Conservation (phyloP, 176 grass and related monocot genomes). For the Olyra latifolia region DNA sequence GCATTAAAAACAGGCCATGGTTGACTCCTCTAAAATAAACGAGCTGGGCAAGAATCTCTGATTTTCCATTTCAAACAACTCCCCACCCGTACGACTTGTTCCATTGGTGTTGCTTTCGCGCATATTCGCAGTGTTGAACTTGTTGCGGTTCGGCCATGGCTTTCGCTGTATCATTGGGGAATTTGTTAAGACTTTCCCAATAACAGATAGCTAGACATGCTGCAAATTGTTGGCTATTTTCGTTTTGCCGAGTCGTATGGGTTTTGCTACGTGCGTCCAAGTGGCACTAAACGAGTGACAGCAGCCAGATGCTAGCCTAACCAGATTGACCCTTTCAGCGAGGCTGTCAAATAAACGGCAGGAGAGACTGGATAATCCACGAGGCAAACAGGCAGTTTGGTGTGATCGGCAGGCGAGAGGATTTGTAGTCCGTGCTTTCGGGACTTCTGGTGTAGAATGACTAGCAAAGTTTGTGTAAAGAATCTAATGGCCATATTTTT, state of each 20-base stretch:
- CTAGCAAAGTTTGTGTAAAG: not conserved
- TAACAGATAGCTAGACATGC: conserved; percentile 16
- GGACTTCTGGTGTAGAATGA: not conserved
- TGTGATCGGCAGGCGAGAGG: not conserved
- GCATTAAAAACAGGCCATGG: not conserved
- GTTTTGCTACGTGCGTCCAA: not conserved
- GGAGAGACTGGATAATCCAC: not conserved
- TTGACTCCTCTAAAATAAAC: not conserved
- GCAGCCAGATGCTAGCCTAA: not conserved
- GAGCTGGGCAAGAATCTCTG: not conserved
- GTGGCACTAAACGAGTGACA: not conserved
- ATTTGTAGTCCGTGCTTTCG: not conserved
- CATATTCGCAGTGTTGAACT: not conserved
- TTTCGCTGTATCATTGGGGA: conserved; percentile 1
- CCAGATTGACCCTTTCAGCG: conserved; percentile 1
- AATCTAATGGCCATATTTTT: too few species aligned
- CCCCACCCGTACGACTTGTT: not conserved
- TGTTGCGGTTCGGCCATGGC: not conserved
- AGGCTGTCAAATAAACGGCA: not conserved
- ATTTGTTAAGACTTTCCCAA: conserved; percentile 1
- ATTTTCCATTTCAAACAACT: not conserved
- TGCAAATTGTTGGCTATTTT: not conserved
- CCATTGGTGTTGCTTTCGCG: conserved; percentile 23
- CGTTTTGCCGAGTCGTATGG: not conserved
- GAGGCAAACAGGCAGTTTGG: not conserved